Base-by-base conservation (phyloP, 2,329 filamentous ascomycete species). In the Cordyceps javanica region DNA sequence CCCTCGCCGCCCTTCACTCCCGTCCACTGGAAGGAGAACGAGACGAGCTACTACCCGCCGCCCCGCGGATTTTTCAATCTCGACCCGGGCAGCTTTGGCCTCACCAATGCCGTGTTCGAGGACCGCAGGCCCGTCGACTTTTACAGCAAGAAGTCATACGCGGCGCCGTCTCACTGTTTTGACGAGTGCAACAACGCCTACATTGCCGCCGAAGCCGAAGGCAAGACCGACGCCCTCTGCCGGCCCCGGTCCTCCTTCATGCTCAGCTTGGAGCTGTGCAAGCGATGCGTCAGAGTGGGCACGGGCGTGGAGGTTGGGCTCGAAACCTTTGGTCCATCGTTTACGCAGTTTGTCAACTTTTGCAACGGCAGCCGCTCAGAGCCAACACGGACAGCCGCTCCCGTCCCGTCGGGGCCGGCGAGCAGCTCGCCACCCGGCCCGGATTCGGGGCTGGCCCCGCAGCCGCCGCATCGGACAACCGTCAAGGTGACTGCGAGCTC, bases 21-120 rank as follows among this genome's bases (percentile, higher is more conserved):
- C 1, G 67, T 75, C 0, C 64, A 64, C 0, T 85, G 81, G 82
- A 63, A 68, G 0, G 62, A 67, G 1, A 74, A 76, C 57, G 58
- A 73, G 44, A 82, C 79, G 16, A 83, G 80, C 64, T 85, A 80
- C 64, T 85, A 79, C 61, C 78, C 78, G 2, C 75, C 79, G 1
- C 62, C 64, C 3, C 61, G 62, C 13, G 82, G 78, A 3, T 89
- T 88, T 66, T 89, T 85, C 71, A 79, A 88, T 59, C 75, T 89
- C n/a, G 75, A 85, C 57, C 73, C 87, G 0, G 68, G 74, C 1
- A 76, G 76, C 0, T 90, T 89, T 59, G 86, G 85, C 5, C 72
- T 89, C 16, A 80, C 76, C 51, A 86, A 82, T 59, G 80, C 79
- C 42, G 84, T 89, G 19, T 89, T 87, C 60, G 74, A 76, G 21